A percentile compares a stretch with the other conserved stretches of the same genome.
Evolutionary conservation across 352 stramenopile species (phyloP).

Genomic region (Phytophthora sojae): DNA sequence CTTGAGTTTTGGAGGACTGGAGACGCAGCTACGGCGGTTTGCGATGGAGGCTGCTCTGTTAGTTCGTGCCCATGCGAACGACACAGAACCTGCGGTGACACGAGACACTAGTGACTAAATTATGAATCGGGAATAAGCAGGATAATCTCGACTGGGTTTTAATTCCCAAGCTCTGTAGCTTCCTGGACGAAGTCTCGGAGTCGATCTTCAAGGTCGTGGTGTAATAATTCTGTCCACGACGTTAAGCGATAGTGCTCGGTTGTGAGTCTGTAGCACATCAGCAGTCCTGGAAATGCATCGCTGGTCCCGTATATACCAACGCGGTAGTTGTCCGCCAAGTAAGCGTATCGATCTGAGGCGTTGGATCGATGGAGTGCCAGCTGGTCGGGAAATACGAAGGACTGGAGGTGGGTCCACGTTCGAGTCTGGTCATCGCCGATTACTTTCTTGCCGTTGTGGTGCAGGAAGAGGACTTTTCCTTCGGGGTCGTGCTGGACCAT

Average conservation of each 20-base stretch:
- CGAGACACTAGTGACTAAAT: slow-evolving; percentile 12
- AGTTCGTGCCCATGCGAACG: slow-evolving; percentile 16
- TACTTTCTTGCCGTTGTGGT: slow-evolving; percentile 51
- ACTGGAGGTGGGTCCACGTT: slow-evolving; percentile 68
- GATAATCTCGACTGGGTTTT: neutral
- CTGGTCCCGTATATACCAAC: neutral
- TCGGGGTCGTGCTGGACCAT: slow-evolving; percentile 50
- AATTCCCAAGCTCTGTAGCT: neutral
- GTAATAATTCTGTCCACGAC: neutral
- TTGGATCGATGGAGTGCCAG: neutral
- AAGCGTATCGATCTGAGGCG: neutral
- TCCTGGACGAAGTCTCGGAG: neutral
- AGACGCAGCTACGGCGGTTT: slow-evolving; percentile 31
- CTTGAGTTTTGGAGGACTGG: slow-evolving; percentile 32
- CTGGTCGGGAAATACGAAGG: slow-evolving; percentile 30
- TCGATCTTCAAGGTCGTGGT: neutral
- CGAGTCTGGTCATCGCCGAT: slow-evolving; percentile 13
- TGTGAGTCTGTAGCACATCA: slow-evolving; percentile 3
- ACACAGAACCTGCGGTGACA: slow-evolving; percentile 2
- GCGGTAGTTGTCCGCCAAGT: neutral
- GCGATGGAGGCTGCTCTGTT: slow-evolving; percentile 35
- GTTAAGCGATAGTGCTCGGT: neutral
- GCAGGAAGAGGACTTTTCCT: slow-evolving; percentile 48
- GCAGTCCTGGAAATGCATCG: neutral
- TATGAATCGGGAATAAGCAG: slow-evolving; percentile 7